Evolutionary conservation across 768 basidiomycete species (phyloP).

Genomic region (Suillus fuscotomentosus): DNA sequence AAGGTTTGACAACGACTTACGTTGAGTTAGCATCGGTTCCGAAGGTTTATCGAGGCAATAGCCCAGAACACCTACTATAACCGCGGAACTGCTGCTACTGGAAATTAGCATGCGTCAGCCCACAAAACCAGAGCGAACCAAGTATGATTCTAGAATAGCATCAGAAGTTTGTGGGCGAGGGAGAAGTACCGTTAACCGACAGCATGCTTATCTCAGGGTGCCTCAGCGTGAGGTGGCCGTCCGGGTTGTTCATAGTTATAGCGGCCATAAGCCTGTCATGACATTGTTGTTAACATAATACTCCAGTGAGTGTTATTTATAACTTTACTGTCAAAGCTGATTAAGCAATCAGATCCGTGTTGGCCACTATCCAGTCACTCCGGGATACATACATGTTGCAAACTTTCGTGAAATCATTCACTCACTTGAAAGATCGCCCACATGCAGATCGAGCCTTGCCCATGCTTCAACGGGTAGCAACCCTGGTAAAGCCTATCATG

Average conservation of each 20-base stretch:
- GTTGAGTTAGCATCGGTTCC: neutral
- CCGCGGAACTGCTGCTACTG: neutral
- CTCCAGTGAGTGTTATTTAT: too few relatives aligned
- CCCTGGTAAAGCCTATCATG: constrained; percentile 94
- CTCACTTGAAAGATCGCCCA: constrained; percentile 67
- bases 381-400: constrained; percentile 43
- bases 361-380: neutral
- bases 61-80: neutral
- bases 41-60: too few relatives aligned
- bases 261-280: too few relatives aligned
- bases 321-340: neutral
- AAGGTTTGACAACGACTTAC: neutral
- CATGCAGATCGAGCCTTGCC: constrained; percentile 65
- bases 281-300: too few relatives aligned
- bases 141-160: neutral
- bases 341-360: neutral
- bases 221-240: neutral
- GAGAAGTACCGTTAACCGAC: neutral
- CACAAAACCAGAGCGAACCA: neutral
- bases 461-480: constrained; percentile 67
- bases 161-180: neutral
- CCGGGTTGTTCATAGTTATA: too few relatives aligned
- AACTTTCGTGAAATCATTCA: constrained; percentile 61
- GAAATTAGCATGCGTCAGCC: neutral
- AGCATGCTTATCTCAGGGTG: neutral